Base-by-base conservation (phyloP, 2,329 filamentous ascomycete species). In the Myriosclerotinia curreyana region DNA sequence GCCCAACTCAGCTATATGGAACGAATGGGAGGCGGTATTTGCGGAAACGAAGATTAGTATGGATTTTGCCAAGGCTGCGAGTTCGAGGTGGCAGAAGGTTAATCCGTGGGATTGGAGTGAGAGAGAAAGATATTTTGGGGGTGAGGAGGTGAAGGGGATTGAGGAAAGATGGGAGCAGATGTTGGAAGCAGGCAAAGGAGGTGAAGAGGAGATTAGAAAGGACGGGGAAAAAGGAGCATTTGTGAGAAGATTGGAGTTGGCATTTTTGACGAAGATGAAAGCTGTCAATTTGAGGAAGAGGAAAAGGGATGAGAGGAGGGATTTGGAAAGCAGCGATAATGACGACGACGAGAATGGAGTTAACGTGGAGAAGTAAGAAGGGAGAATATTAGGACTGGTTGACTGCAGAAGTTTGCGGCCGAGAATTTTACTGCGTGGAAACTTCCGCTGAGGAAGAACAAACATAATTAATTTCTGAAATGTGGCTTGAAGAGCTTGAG, bases 51-150 rank as follows among this genome's bases (percentile, higher is more conserved):
- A 17, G 60, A 38, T 68, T 6, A 38, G 36, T 22, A 20, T 64
- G 17, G 65, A 65, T 14, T 46, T 66, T 38, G 20, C 62, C 28
- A 51, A 34, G 11, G 44, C 54, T 5, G 42, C n/a, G 4, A 52
- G 59, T n/a, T n/a, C 15, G 1, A 53, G 40, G 11, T 61, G 62
- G 60, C 34, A 9, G 14, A 46, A 48, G 15, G 50, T 9, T n/a
- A 51, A 62, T 54, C 62, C 65, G 5, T 68, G 66, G 65, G 46
- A 62, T 44, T 60, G 52, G 52, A 34, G 56, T n/a, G 50, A 52
- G n/a, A 63, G 66, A 17, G 28, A 15, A 3, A 50, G 64, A 17
- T 68, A 60, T 56, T n/a, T 61, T 52, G 42, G 54, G n/a, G 42
- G 59, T 28, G 44, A n/a, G 11, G 20, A 50, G 28, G 65, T 64